Conservation (phyloP, 345 rosid genomes). For the Odontarrhena argentea region DNA sequence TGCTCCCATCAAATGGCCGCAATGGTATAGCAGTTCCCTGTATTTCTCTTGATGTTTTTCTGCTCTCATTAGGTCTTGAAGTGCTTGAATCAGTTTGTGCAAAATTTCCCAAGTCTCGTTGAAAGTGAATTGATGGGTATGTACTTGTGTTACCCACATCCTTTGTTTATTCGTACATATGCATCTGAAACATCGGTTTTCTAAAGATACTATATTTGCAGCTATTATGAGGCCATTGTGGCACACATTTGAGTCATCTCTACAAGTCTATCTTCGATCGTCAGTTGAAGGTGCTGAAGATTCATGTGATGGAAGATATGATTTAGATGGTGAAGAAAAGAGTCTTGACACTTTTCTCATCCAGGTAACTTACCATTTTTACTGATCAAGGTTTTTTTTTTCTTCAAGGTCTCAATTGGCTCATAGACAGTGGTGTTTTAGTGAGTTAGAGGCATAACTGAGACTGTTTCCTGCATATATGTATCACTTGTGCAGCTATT, state of each 20-base stretch:
- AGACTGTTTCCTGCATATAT: constrained; percentile 36
- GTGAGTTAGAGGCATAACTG: constrained; percentile 26
- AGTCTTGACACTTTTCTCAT: constrained; percentile 88
- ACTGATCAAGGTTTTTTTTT: constrained; percentile 19
- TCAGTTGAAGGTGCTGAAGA: constrained; percentile 79
- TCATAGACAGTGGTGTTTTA: constrained; percentile 6
- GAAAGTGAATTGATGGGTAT: constrained; percentile 75
- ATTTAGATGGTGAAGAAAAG: constrained; percentile 92
- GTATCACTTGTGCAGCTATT: constrained; percentile 60
- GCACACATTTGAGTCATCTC: constrained; percentile 86
- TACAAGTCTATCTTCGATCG: constrained; percentile 66
- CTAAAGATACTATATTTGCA: constrained; percentile 46
- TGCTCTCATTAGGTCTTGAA: constrained; percentile 64
- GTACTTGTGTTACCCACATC: constrained; percentile 35
- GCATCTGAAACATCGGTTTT: constrained; percentile 17
- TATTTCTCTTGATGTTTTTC: constrained; percentile 23
- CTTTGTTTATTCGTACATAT: constrained; percentile 8
- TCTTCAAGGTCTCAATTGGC: constrained; percentile 21
- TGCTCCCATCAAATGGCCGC: constrained; percentile 1
- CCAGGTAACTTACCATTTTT: constrained; percentile 56
- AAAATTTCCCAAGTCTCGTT: constrained; percentile 69
- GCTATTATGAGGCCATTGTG: constrained; percentile 80
- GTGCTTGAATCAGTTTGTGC: constrained; percentile 90
- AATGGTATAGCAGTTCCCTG: constrained; percentile 14
- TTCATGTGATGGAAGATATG: constrained; percentile 78